These are phyloP conservation scores for Wickerhamiella brachini DNA, from an alignment of 805 yeast species.

Conservation along the genomic window DNA sequence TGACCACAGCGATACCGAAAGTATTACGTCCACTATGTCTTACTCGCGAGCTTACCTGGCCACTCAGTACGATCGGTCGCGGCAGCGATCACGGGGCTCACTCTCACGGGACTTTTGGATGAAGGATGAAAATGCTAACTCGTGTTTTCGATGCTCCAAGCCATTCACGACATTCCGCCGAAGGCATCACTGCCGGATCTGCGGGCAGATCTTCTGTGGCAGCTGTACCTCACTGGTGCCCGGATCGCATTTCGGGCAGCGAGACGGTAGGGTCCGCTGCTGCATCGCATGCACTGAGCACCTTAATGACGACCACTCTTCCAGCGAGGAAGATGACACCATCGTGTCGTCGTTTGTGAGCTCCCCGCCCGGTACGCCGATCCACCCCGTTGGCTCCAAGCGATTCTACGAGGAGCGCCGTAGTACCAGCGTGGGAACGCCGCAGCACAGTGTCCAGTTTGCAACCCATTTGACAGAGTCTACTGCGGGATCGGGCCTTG, in stretches of 20 bases:
- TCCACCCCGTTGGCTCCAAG: background rate
- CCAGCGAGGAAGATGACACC: slow-evolving; percentile 30
- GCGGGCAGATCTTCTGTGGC: slow-evolving; percentile 91
- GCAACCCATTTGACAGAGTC: no score
- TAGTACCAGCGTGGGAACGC: background rate
- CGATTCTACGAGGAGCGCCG: background rate
- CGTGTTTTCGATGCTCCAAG: slow-evolving; percentile 72
- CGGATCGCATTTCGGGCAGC: slow-evolving; percentile 45
- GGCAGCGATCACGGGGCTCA: slow-evolving; percentile 14
- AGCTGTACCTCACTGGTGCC: slow-evolving; percentile 62
- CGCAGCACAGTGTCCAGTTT: background rate
- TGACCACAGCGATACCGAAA: slow-evolving; percentile 12
- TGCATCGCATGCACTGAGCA: slow-evolving; percentile 16
- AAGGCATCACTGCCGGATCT: slow-evolving; percentile 87
- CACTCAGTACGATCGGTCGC: slow-evolving; percentile 14
- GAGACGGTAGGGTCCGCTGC: slow-evolving; percentile 32
- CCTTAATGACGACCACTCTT: slow-evolving; percentile 8
- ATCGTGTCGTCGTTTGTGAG: background rate
- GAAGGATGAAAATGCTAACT: slow-evolving; percentile 84
- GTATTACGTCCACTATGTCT: slow-evolving; percentile 14
- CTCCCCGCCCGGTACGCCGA: background rate
- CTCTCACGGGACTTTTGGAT: slow-evolving; percentile 81
- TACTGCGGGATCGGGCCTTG: no score
- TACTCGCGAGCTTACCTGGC: slow-evolving; percentile 17
- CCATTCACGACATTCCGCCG: slow-evolving; percentile 66